A percentile compares a stretch with the other conserved stretches of the same genome.
Conservation (phyloP, 176 grass and related monocot genomes). For the Musa troglodytarum region DNA sequence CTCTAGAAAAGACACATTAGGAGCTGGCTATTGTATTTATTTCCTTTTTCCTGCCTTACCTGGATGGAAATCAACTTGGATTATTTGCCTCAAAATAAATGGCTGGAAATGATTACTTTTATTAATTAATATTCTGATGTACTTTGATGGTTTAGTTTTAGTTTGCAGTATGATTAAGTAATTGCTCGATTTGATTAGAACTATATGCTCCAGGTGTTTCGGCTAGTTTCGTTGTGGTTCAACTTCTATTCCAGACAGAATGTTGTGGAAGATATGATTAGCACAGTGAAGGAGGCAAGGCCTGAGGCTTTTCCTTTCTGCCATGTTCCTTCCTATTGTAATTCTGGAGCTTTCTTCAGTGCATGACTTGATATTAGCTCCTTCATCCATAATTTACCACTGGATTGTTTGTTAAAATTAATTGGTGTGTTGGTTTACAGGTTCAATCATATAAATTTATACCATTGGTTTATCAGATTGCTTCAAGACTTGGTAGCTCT, state of each 20-base stretch:
- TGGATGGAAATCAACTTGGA: no score
- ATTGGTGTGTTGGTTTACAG: conserved; percentile 30
- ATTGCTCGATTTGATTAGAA: conserved; percentile 15
- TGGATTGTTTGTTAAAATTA: conserved; percentile 20
- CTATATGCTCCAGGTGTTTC: conserved; percentile 58
- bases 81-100: no score
- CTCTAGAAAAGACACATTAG: no score
- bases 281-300: conserved; percentile 67
- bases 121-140: no score
- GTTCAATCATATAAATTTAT: conserved; percentile 87
- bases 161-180: background rate
- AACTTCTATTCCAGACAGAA: conserved; percentile 67
- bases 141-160: no score
- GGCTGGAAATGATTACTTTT: no score
- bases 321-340: background rate
- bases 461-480: conserved; percentile 93
- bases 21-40: no score
- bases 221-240: conserved; percentile 88
- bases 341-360: background rate
- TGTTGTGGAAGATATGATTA: conserved; percentile 72
- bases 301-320: background rate
- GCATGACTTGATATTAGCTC: conserved; percentile 16
- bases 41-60: no score
- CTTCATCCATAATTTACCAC: conserved; percentile 15
- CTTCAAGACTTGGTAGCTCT: conserved; percentile 87